Percentiles rank a stretch among this genome's conserved stretches.
Conservation (phyloP, 129 eudicot genomes). For the Scalesia atractyloides region DNA sequence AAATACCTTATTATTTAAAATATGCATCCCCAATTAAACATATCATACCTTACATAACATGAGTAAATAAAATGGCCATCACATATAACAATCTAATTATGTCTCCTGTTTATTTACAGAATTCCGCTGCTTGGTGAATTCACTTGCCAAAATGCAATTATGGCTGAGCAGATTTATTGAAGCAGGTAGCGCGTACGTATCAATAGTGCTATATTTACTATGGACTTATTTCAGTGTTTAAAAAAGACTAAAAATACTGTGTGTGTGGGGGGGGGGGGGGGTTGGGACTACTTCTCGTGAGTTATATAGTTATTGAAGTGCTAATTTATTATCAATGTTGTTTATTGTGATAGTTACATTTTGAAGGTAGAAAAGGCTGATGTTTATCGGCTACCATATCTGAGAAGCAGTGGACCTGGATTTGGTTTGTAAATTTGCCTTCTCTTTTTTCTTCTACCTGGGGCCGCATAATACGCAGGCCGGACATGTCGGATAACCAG, state of each 20-base stretch:
- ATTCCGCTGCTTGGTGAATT: constrained; percentile 94
- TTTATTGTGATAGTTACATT: constrained; percentile 66
- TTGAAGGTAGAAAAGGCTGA: constrained; percentile 98
- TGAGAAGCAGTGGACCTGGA: constrained; percentile 95
- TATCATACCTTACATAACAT: constrained; percentile 5
- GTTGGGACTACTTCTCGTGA: neutral
- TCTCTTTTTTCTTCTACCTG: constrained; percentile 4
- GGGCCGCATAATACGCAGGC: neutral
- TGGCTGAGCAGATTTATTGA: constrained; percentile 98
- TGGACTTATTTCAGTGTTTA: neutral
- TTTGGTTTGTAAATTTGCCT: constrained; percentile 65
- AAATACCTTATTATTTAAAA: neutral
- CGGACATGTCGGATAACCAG: neutral
- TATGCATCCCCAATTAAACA: neutral
- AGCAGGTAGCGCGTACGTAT: constrained; percentile 99
- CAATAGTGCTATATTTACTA: constrained; percentile 31
- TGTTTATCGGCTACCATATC: constrained; percentile 91
- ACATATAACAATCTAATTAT: constrained; percentile 8
- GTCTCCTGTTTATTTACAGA: constrained; percentile 41
- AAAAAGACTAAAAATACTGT: constrained; percentile 5
- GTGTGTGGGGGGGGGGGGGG: too few relatives aligned
- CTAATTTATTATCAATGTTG: constrained; percentile 24
- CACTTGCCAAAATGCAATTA: constrained; percentile 96
- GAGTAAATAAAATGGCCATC: neutral
- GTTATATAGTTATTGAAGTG: constrained; percentile 2